Conservation (phyloP, 768 basidiomycete genomes). For the Tylopilus felleus region DNA sequence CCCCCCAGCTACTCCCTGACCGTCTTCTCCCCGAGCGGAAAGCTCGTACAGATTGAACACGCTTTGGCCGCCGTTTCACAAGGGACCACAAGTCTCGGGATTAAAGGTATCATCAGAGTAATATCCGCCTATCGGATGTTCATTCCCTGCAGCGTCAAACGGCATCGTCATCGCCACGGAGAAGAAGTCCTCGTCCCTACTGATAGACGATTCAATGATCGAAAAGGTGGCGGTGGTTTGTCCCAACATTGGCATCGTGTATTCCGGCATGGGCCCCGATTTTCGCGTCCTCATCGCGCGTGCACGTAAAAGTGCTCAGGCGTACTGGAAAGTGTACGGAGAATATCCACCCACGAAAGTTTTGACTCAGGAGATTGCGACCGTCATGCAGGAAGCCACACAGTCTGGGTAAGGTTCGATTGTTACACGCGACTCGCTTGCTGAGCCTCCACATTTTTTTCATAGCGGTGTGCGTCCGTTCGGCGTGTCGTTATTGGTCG, state of each 20-base stretch:
- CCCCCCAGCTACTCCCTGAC: constrained; percentile 89
- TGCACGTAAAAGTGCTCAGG: constrained; percentile 96
- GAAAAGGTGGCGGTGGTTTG: constrained; percentile 97
- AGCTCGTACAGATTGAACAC: constrained; percentile 99
- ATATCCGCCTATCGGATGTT: constrained; percentile 22
- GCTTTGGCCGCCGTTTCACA: constrained; percentile 94
- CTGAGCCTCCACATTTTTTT: constrained; percentile 33
- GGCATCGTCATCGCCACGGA: constrained; percentile 99
- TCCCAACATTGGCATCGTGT: constrained; percentile 99
- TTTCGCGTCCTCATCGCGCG: constrained; percentile 92
- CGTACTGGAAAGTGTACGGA: constrained; percentile 99
- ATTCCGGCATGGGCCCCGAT: constrained; percentile 99
- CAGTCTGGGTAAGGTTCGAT: constrained; percentile 81
- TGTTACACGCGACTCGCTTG: constrained; percentile 22
- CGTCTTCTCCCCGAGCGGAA: constrained; percentile 98
- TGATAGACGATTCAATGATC: constrained; percentile 97
- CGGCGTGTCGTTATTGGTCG: constrained; percentile 94
- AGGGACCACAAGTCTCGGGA: constrained; percentile 95
- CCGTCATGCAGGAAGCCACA: constrained; percentile 98
- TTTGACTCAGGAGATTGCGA: constrained; percentile 95
- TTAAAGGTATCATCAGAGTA: constrained; percentile 71
- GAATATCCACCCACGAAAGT: constrained; percentile 98
- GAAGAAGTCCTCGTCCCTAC: constrained; percentile 97
- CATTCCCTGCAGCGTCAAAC: constrained; percentile 73
- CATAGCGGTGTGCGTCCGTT: constrained; percentile 97